Percentiles rank a stretch among this genome's conserved stretches.
These are phyloP conservation scores for Fusarium euwallaceae DNA, from an alignment of 2,329 filamentous ascomycete genomes.

Conservation along the genomic window DNA sequence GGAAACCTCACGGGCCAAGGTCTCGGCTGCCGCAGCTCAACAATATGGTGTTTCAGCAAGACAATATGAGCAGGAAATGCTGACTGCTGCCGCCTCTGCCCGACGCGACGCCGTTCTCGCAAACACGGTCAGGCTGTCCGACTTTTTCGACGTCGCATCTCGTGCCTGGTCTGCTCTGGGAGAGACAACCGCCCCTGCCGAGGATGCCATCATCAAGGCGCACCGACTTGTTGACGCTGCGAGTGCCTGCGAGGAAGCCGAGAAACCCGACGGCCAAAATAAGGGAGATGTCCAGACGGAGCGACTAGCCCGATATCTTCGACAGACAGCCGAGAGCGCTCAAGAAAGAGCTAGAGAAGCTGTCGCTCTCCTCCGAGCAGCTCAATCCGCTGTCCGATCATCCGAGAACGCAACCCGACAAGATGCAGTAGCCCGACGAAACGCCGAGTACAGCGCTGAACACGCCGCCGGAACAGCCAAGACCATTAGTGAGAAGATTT, in stretches of 20 bases:
- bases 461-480: background rate
- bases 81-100: conserved; percentile 1
- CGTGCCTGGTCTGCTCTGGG: conserved; percentile 26
- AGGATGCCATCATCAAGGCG: conserved; percentile 29
- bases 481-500: background rate
- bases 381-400: conserved; percentile 18
- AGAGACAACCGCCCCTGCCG: conserved; percentile 30
- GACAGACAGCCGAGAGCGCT: conserved; percentile 30
- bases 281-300: conserved; percentile 21
- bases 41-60: conserved; percentile 18
- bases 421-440: conserved; percentile 11
- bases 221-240: conserved; percentile 25
- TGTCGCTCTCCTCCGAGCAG: conserved; percentile 18
- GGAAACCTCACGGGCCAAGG: conserved; percentile 21
- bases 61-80: conserved; percentile 31
- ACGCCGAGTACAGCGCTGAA: conserved; percentile 18
- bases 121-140: background rate
- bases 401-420: conserved; percentile 23
- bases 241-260: conserved; percentile 20
- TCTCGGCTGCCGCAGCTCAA: conserved; percentile 15
- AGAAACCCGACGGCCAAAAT: conserved; percentile 27
- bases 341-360: conserved; percentile 28
- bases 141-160: conserved; percentile 28
- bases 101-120: conserved; percentile 20
- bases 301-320: conserved; percentile 10